Evolutionary conservation across 257 asterid genomes (phyloP).

Genomic region (Knoxia roxburghii): DNA sequence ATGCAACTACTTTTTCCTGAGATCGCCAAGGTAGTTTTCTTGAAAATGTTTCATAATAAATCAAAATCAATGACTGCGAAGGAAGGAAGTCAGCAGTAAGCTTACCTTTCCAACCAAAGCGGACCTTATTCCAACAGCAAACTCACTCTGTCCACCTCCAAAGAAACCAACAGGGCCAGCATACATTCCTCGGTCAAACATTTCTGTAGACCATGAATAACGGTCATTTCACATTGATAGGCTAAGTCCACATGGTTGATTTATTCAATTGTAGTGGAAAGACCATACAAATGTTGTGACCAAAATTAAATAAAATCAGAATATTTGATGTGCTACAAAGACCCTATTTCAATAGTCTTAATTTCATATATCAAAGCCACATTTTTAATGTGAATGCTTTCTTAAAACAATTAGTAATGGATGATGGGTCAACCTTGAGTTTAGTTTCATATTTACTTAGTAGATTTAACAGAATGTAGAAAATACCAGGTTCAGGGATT

Average conservation of each 20-base stretch:
- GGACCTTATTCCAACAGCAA: constrained; percentile 96
- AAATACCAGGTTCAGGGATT: neutral
- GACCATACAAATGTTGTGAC: no score
- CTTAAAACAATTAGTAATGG: no score
- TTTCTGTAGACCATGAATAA: constrained; percentile 43
- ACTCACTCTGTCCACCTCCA: constrained; percentile 94
- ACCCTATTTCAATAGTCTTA: no score
- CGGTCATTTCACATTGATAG: constrained; percentile 10
- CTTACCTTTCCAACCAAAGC: constrained; percentile 88
- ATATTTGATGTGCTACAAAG: no score
- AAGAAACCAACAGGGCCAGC: constrained; percentile 99
- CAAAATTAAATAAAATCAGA: no score
- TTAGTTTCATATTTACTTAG: neutral
- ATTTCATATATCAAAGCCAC: neutral
- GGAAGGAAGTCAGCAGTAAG: constrained; percentile 6
- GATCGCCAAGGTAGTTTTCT: neutral
- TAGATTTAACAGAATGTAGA: neutral
- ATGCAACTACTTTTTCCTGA: neutral
- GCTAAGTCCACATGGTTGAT: no score
- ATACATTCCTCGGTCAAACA: constrained; percentile 96
- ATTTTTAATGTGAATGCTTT: neutral
- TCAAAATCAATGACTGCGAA: neutral
- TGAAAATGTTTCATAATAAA: neutral
- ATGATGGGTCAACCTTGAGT: neutral
- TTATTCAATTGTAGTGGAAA: no score